Percentiles rank a stretch among this genome's conserved stretches.
Evolutionary conservation across 345 rosid genomes (phyloP).

Genomic region (Melastoma malabathricum): DNA sequence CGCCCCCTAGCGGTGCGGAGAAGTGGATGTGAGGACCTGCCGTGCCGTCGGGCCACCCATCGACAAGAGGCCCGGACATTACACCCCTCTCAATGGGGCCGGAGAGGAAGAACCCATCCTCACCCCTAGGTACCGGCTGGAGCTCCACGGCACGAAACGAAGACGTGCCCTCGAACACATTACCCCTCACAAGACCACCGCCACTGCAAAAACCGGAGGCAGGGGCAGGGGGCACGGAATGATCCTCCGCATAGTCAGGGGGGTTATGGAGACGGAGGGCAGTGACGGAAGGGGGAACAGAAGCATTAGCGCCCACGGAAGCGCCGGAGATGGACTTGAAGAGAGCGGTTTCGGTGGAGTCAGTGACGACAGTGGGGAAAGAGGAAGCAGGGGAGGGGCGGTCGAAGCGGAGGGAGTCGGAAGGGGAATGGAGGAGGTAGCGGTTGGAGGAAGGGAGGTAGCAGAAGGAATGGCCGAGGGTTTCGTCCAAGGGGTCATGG

Average conservation of each 20-base stretch:
- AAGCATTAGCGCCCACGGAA: slow-evolving; percentile 69
- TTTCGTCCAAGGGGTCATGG: slow-evolving; percentile 34
- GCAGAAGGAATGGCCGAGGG: slow-evolving; percentile 91
- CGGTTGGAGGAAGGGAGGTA: slow-evolving; percentile 90
- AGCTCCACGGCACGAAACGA: slow-evolving; percentile 74
- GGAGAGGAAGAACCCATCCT: slow-evolving; percentile 66
- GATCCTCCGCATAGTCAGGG: slow-evolving; percentile 72
- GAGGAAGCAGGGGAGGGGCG: slow-evolving; percentile 10
- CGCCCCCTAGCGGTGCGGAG: slow-evolving; percentile 83
- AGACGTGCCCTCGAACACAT: slow-evolving; percentile 84
- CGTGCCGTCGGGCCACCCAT: slow-evolving; percentile 8
- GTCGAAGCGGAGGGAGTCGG: slow-evolving; percentile 75
- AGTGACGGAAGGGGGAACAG: slow-evolving; percentile 50
- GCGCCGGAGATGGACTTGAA: slow-evolving; percentile 92
- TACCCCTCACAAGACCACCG: slow-evolving; percentile 31
- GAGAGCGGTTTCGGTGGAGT: slow-evolving; percentile 12
- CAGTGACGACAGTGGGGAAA: no score
- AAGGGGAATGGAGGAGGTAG: slow-evolving; percentile 72
- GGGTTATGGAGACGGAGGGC: slow-evolving; percentile 60
- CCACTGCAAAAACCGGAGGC: slow-evolving; percentile 16
- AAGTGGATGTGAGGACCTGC: slow-evolving; percentile 48
- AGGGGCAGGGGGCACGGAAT: no score
- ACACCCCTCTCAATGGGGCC: slow-evolving; percentile 86
- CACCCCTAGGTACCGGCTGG: slow-evolving; percentile 72
- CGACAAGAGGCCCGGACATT: slow-evolving; percentile 73